phyloP scores from a whole-genome alignment of 768 basidiomycete genomes.

The Suillus luteus region DNA sequence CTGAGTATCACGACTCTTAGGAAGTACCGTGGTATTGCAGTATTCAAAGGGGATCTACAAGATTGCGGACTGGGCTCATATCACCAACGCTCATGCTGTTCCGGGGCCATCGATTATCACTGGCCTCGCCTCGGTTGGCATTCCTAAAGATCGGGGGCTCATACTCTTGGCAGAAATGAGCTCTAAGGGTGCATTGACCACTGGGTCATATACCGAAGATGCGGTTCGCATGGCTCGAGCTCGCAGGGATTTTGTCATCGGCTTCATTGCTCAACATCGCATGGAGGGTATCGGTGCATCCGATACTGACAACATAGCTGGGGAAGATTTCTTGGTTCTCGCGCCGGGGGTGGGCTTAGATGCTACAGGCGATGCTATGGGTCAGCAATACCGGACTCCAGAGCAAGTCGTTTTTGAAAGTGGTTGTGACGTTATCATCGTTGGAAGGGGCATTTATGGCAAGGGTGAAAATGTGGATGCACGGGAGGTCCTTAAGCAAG shows the following conservation, averaged over 20 bases:
- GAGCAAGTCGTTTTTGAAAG: slow-evolving; percentile 74
- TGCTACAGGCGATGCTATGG: slow-evolving; percentile 77
- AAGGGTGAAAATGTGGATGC: slow-evolving; percentile 44
- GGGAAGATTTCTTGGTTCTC: slow-evolving; percentile 86
- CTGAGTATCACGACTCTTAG: slow-evolving; percentile 42
- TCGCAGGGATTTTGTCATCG: slow-evolving; percentile 87
- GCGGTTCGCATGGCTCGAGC: slow-evolving; percentile 87
- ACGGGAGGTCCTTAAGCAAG: slow-evolving; percentile 54
- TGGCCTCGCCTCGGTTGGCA: slow-evolving; percentile 86
- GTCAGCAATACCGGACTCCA: slow-evolving; percentile 95
- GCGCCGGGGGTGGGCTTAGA: slow-evolving; percentile 93
- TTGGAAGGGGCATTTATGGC: slow-evolving; percentile 93
- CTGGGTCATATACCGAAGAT: slow-evolving; percentile 78
- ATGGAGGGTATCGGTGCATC: slow-evolving; percentile 66
- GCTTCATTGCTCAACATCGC: slow-evolving; percentile 89
- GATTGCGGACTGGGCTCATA: slow-evolving; percentile 94
- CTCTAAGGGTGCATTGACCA: slow-evolving; percentile 82
- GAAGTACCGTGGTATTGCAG: slow-evolving; percentile 94
- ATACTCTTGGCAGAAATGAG: slow-evolving; percentile 97
- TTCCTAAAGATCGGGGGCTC: slow-evolving; percentile 76
- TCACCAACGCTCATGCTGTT: slow-evolving; percentile 95
- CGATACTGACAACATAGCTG: slow-evolving; percentile 30
- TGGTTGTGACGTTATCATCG: slow-evolving; percentile 96
- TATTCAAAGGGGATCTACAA: slow-evolving; percentile 92
- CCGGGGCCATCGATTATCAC: slow-evolving; percentile 94